Conservation (phyloP, 441 rosid species). For the Croton setiger region DNA sequence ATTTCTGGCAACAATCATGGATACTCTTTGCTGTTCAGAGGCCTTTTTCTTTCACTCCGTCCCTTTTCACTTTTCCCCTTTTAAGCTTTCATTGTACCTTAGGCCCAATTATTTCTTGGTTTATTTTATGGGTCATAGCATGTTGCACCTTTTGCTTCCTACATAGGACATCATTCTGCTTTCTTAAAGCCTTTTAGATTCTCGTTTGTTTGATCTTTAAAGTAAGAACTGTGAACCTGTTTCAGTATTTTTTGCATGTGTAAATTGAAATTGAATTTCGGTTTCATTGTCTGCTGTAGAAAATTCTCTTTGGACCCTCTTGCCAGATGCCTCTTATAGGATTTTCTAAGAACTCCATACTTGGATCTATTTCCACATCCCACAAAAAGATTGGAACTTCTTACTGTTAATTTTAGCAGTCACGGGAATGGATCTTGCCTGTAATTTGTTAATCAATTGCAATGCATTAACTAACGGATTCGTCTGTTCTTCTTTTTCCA, state of each 20-base stretch:
- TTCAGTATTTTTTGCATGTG: neutral
- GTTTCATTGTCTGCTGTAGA: neutral
- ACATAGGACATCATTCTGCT: neutral
- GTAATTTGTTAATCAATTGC: neutral
- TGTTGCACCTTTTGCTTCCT: neutral
- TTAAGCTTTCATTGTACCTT: too few species aligned
- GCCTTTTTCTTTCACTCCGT: neutral
- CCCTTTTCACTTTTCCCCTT: neutral
- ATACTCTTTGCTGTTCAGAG: neutral
- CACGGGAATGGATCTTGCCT: neutral
- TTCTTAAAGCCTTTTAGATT: neutral
- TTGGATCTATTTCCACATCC: neutral
- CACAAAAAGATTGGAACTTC: neutral
- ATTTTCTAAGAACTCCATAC: neutral
- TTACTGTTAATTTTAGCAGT: neutral
- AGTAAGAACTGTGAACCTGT: neutral
- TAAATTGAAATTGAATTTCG: neutral
- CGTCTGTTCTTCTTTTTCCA: neutral
- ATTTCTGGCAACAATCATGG: neutral
- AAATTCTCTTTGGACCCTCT: neutral
- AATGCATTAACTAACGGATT: neutral
- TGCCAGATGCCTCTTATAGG: neutral
- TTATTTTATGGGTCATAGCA: neutral
- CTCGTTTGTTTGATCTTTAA: neutral
- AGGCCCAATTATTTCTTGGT: neutral